Evolutionary conservation across 176 grass and related monocot species (phyloP).

Genomic region (Carex myosuroides): DNA sequence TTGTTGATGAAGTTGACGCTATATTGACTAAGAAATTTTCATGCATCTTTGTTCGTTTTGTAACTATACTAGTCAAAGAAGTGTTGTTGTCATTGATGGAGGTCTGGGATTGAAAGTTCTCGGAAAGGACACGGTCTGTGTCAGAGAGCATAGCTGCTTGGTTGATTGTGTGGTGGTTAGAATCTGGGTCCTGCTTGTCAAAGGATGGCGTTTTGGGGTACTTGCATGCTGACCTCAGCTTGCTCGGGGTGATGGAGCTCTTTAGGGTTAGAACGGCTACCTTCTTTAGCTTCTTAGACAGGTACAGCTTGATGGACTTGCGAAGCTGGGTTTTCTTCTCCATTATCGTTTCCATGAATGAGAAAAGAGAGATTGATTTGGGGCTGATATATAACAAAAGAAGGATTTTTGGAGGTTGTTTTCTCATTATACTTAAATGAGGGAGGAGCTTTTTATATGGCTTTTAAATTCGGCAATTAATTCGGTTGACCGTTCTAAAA

Average conservation of each 20-base stretch:
- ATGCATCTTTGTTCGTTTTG: constrained; percentile 2
- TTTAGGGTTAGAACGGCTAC: constrained; percentile 40
- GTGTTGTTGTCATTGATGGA: constrained; percentile 29
- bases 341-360: constrained; percentile 16
- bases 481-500: no score
- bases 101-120: constrained; percentile 64
- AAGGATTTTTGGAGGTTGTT: neutral
- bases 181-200: neutral
- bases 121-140: constrained; percentile 69
- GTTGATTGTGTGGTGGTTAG: neutral
- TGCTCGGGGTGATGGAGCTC: constrained; percentile 28
- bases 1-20: neutral
- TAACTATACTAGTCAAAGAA: constrained; percentile 6
- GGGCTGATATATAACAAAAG: neutral
- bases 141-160: constrained; percentile 69
- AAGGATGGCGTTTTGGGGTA: constrained; percentile 46
- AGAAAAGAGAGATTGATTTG: neutral
- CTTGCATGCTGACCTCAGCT: constrained; percentile 62
- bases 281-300: constrained; percentile 57
- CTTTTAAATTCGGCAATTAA: neutral
- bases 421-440: neutral
- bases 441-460: neutral
- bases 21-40: neutral
- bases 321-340: constrained; percentile 41
- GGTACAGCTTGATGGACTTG: constrained; percentile 47